Conservation (phyloP, 768 basidiomycete species). For the Thelephora aurantiotincta region DNA sequence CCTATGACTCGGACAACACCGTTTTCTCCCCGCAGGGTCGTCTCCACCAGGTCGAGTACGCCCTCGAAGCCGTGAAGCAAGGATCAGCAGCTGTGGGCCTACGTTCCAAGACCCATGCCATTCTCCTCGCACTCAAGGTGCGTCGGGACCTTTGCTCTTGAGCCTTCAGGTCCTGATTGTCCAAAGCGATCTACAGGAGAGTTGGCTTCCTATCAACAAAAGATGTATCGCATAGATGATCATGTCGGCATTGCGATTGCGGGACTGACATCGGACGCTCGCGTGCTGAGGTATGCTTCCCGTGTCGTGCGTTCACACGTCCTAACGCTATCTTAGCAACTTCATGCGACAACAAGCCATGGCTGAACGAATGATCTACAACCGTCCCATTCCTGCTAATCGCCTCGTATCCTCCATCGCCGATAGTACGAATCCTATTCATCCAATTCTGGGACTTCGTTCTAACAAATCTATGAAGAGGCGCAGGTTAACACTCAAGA, state of each 20-base stretch:
- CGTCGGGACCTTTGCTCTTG: slow-evolving; percentile 9
- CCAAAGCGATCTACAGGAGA: slow-evolving; percentile 90
- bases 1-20: slow-evolving; percentile 98
- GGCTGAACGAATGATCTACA: slow-evolving; percentile 89
- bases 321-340: slow-evolving; percentile 43
- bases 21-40: slow-evolving; percentile 95
- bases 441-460: background rate
- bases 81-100: slow-evolving; percentile 98
- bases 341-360: slow-evolving; percentile 99
- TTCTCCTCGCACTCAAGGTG: slow-evolving; percentile 88
- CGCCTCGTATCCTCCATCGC: slow-evolving; percentile 88
- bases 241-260: slow-evolving; percentile 99
- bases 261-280: slow-evolving; percentile 95
- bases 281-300: slow-evolving; percentile 75
- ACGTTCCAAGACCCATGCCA: slow-evolving; percentile 87
- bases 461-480: slow-evolving; percentile 32
- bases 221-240: slow-evolving; percentile 99
- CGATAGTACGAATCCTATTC: slow-evolving; percentile 54
- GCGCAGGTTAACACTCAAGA: slow-evolving; percentile 98
- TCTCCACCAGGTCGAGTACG: slow-evolving; percentile 96
- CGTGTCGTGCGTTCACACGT: background rate
- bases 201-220: slow-evolving; percentile 98
- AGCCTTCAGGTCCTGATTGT: background rate
- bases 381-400: slow-evolving; percentile 87
- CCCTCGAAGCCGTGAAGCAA: slow-evolving; percentile 98